These are phyloP conservation scores for Dipodascopsis tothii DNA, from an alignment of 805 yeast species.

Conservation along the genomic window DNA sequence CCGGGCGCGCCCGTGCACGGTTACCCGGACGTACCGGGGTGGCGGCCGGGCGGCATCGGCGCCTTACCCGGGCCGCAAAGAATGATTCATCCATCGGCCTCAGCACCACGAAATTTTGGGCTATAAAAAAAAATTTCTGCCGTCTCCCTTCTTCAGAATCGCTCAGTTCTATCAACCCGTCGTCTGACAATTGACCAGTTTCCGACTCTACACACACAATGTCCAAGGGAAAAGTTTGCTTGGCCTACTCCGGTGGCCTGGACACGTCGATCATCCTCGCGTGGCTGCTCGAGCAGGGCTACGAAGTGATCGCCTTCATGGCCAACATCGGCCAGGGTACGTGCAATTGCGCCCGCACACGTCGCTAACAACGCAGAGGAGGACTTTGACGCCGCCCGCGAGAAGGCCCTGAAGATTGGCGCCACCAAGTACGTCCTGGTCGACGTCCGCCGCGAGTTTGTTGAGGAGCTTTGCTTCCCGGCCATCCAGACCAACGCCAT, in stretches of 20 bases:
- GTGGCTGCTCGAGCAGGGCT: conserved; percentile 95
- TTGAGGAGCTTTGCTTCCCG: conserved; percentile 86
- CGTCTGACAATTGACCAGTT: too few relatives aligned
- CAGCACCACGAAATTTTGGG: too few relatives aligned
- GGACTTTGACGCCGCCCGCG: conserved; percentile 95
- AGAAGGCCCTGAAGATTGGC: conserved; percentile 92
- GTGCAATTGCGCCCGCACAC: background rate
- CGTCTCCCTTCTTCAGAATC: too few relatives aligned
- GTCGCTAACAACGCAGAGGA: conserved; percentile 59
- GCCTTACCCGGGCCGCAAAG: too few relatives aligned
- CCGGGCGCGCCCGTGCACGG: too few relatives aligned
- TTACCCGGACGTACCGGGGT: too few relatives aligned
- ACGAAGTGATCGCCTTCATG: conserved; percentile 96
- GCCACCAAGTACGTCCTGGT: conserved; percentile 91
- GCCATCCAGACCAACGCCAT: conserved; percentile 97
- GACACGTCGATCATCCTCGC: conserved; percentile 97
- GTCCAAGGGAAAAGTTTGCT: conserved; percentile 98
- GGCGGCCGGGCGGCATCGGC: too few relatives aligned
- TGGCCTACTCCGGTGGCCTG: conserved; percentile 98
- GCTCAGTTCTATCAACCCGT: too few relatives aligned
- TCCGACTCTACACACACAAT: conserved; percentile 1
- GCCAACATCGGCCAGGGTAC: conserved; percentile 87
- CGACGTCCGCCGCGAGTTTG: conserved; percentile 92
- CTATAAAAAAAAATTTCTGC: too few relatives aligned
- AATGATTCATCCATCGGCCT: too few relatives aligned